Evolutionary conservation across 2,329 filamentous ascomycete genomes (phyloP).

Genomic region (Exophiala phaeomuriformis): DNA sequence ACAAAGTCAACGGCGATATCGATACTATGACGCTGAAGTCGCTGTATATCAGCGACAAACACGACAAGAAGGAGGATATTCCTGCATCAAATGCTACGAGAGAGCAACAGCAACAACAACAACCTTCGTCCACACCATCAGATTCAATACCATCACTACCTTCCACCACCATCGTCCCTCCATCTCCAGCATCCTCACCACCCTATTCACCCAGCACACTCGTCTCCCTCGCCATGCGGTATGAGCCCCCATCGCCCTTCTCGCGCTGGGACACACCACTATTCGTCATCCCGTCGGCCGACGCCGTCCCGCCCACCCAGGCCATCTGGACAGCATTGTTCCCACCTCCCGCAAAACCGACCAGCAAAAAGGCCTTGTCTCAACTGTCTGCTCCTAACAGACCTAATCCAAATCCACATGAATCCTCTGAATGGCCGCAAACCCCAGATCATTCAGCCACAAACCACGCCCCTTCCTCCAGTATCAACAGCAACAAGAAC

Average conservation of each 20-base stretch:
- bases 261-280: slow-evolving; percentile 59
- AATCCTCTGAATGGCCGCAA: not conserved
- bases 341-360: slow-evolving; percentile 17
- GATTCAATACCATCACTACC: not conserved
- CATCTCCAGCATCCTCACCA: slow-evolving; percentile 29
- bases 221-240: slow-evolving; percentile 58
- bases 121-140: not conserved
- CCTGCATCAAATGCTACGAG: not conserved
- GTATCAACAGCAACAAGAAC: too few relatives aligned
- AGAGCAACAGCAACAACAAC: not conserved
- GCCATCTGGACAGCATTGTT: slow-evolving; percentile 55
- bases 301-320: slow-evolving; percentile 49
- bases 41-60: slow-evolving; percentile 21
- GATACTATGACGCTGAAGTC: slow-evolving; percentile 26
- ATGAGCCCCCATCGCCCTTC: slow-evolving; percentile 61
- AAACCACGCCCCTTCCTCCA: too few relatives aligned
- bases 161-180: slow-evolving; percentile 4
- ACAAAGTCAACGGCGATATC: slow-evolving; percentile 9
- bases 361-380: slow-evolving; percentile 22
- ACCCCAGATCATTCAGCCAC: too few relatives aligned
- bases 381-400: slow-evolving; percentile 12
- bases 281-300: slow-evolving; percentile 54
- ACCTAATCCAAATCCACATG: slow-evolving; percentile 25
- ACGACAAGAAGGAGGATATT: not conserved
- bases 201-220: slow-evolving; percentile 51